Percentiles rank a stretch among this genome's conserved stretches.
Conservation (phyloP, 805 yeast species). For the Pachysolen tannophilus region DNA sequence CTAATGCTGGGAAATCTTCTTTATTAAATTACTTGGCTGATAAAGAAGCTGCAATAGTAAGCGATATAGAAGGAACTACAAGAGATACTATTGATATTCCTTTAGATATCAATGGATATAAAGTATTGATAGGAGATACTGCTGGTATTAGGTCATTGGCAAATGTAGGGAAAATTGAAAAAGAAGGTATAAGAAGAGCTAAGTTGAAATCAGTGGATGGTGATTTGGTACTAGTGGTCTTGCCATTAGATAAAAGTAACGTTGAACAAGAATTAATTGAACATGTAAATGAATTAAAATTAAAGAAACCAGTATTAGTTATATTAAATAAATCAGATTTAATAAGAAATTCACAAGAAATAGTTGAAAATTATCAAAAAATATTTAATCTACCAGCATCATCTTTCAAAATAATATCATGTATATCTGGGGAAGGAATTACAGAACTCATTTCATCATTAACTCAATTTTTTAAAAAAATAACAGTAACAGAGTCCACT, state of each 20-base stretch:
- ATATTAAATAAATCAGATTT: constrained; percentile 60
- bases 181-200: constrained; percentile 78
- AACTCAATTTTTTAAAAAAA: constrained; percentile 33
- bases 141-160: constrained; percentile 70
- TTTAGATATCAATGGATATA: constrained; percentile 75
- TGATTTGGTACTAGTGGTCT: constrained; percentile 61
- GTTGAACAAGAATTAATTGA: constrained; percentile 29
- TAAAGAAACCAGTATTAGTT: constrained; percentile 27
- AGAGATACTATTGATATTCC: constrained; percentile 82
- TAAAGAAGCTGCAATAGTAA: constrained; percentile 83
- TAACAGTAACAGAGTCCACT: constrained; percentile 41
- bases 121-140: constrained; percentile 81
- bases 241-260: constrained; percentile 36
- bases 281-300: constrained; percentile 27
- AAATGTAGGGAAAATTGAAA: constrained; percentile 52
- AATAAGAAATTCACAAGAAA: constrained; percentile 11
- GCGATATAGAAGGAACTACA: constrained; percentile 89
- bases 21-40: constrained; percentile 68
- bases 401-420: constrained; percentile 44
- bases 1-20: constrained; percentile 95
- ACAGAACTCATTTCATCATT: constrained; percentile 33
- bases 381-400: constrained; percentile 19
- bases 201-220: constrained; percentile 47
- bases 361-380: constrained; percentile 19
- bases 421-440: constrained; percentile 51